Percentiles rank a stretch among this genome's conserved stretches.
phyloP scores from a whole-genome alignment of 371 early-diverging fungal genomes.

The Mortierella sp. region DNA sequence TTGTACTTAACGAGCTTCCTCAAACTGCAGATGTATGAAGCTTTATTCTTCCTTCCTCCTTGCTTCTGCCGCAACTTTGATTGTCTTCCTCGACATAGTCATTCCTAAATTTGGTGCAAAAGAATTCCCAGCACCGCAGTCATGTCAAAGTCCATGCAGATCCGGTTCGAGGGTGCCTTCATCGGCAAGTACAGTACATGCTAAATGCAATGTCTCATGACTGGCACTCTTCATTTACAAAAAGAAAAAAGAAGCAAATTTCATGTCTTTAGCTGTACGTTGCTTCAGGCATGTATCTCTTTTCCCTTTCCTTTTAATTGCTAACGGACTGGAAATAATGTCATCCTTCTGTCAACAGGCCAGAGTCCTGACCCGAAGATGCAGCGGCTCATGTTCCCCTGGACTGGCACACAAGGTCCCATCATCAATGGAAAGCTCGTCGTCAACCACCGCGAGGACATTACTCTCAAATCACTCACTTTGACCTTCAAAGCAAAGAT shows the following conservation, averaged over 20 bases:
- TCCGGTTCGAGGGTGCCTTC: constrained; percentile 44
- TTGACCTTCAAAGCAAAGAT: constrained; percentile 43
- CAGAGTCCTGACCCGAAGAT: constrained; percentile 28
- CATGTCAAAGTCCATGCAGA: constrained; percentile 43
- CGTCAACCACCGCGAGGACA: constrained; percentile 35
- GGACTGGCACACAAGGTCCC: constrained; percentile 49
- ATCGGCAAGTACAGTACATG: constrained; percentile 30
- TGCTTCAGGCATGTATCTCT: not conserved
- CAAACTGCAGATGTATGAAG: too few relatives aligned
- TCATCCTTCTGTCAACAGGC: constrained; percentile 5
- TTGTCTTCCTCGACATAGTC: not conserved
- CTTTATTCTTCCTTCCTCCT: too few relatives aligned
- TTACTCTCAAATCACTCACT: constrained; percentile 39
- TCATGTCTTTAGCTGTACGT: not conserved
- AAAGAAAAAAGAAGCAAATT: not conserved
- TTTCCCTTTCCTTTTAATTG: not conserved
- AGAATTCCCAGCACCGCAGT: not conserved
- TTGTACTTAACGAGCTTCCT: too few relatives aligned
- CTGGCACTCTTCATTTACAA: not conserved
- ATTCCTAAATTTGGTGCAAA: too few relatives aligned
- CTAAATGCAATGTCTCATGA: not conserved
- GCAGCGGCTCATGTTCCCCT: constrained; percentile 45
- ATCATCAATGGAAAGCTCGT: constrained; percentile 49
- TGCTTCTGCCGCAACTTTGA: not conserved
- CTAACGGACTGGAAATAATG: not conserved